Evolutionary conservation across 2,329 filamentous ascomycete species (phyloP), one percentile per base, ranked within the genome.

Genomic region (Sphaerulina musiva): DNA sequence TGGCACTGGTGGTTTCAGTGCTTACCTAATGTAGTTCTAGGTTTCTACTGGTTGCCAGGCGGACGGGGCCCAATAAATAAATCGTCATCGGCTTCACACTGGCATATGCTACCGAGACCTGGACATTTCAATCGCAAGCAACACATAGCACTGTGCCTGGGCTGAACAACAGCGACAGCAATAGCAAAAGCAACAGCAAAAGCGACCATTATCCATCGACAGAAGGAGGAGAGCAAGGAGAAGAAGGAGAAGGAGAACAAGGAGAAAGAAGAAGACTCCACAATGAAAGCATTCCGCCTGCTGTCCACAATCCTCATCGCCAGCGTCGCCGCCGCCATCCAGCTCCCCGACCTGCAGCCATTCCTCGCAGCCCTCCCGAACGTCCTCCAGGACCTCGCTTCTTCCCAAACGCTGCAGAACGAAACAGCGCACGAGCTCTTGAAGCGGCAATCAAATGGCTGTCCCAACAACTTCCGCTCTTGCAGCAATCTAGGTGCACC

Each of bases 401-500:
- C 64, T 12, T 57, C 61, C 20, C 34, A 54, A 3, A 14, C 55
- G 6, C 44, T 58, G 23, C 48, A 58, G 29, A 61, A 65, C 51
- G 51, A 56, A 44, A 59, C 59, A 41, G 42, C 56, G 38, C 58
- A 64, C 53, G 62, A 69, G 14, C 59, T 69, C 32, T 51, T 65
- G 17, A 66, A 73, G 51, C 70, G 74, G 51, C 62, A 63, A 52
- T 62, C 57, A 55, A 69, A 68, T 51, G 48, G 61, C 51, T 84
- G 82, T 66, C 78, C 78, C 6, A 69, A 64, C 17, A 74, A 73
- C 53, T 81, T 80, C 70, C 74, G 71, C 54, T 70, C 73, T 42
- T 84, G 82, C 69, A 70, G 71, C 32, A 73, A 74, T 55, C 66
- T 81, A 39, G 78, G 76, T 50, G 77, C 77, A 4, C 69, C 77